Evolutionary conservation across 1,284 basidiomycete species (phyloP).

Genomic region (Anthracocystis setariae): DNA sequence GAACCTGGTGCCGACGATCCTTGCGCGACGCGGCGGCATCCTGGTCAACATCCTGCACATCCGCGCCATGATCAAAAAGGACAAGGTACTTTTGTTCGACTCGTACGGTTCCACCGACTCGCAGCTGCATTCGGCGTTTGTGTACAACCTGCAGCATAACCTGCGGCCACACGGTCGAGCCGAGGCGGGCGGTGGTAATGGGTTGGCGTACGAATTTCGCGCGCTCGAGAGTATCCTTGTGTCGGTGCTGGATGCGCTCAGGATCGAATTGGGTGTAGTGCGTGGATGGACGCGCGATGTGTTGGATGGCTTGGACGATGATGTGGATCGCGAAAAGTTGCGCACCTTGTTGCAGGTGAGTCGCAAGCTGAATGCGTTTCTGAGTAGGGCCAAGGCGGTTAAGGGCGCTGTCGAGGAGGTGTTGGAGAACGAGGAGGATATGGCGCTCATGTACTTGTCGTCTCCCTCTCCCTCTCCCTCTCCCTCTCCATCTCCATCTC

Average conservation of each 20-base stretch:
- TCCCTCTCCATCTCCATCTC: no score
- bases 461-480: neutral
- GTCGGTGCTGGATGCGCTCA: slow-evolving; percentile 57
- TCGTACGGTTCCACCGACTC: slow-evolving; percentile 54
- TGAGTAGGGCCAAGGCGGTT: slow-evolving; percentile 51
- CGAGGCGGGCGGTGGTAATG: neutral
- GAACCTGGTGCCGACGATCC: slow-evolving; percentile 89
- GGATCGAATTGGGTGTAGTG: slow-evolving; percentile 57
- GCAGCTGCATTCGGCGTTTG: slow-evolving; percentile 56
- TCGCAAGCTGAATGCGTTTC: slow-evolving; percentile 56
- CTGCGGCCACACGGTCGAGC: slow-evolving; percentile 11
- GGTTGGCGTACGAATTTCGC: slow-evolving; percentile 62
- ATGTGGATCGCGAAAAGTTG: slow-evolving; percentile 63
- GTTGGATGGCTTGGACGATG: slow-evolving; percentile 55
- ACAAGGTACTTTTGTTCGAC: slow-evolving; percentile 91
- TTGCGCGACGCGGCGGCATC: slow-evolving; percentile 86
- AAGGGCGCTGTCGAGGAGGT: slow-evolving; percentile 57
- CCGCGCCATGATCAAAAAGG: slow-evolving; percentile 90
- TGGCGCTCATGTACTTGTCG: slow-evolving; percentile 79
- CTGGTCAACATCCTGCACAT: slow-evolving; percentile 89
- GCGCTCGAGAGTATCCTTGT: slow-evolving; percentile 62
- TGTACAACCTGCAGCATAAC: slow-evolving; percentile 63
- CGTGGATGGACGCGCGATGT: slow-evolving; percentile 47
- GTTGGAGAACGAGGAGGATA: slow-evolving; percentile 74
- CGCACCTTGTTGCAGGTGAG: slow-evolving; percentile 54